Conservation (phyloP, 495 filamentous ascomycete genomes). For the Immersiella caudata region DNA sequence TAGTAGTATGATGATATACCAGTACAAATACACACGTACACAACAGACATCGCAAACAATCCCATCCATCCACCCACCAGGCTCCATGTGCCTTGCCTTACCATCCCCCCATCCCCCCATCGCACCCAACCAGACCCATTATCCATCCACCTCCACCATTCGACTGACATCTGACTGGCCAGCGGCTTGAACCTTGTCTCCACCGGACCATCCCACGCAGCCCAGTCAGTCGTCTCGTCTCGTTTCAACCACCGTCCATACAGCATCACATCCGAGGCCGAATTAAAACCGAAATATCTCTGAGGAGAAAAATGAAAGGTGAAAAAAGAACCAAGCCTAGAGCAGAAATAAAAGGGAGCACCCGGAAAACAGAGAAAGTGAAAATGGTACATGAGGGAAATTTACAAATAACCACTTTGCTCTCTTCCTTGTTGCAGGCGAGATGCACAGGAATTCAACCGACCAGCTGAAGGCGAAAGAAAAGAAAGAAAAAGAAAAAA, state of each 20-base stretch:
- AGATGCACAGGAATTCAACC: too few relatives aligned
- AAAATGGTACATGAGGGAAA: not conserved
- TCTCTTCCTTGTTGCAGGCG: not conserved
- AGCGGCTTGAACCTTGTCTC: not conserved
- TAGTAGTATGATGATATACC: not conserved
- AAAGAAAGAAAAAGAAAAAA: not conserved
- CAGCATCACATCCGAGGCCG: constrained; percentile 4
- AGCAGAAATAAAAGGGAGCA: not conserved
- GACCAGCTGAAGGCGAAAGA: not conserved
- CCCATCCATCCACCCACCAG: not conserved
- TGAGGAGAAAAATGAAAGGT: constrained; percentile 1
- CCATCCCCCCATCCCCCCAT: too few relatives aligned
- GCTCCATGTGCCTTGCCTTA: not conserved
- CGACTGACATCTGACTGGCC: too few relatives aligned
- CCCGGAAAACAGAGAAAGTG: not conserved
- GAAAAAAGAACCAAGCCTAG: not conserved
- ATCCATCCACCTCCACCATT: too few relatives aligned
- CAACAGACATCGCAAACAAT: not conserved
- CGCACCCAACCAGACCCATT: too few relatives aligned
- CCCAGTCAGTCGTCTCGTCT: not conserved
- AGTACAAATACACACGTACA: too few relatives aligned
- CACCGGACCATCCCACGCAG: not conserved
- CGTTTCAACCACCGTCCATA: not conserved
- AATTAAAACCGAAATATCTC: constrained; percentile 2
- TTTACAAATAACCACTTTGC: not conserved